A percentile compares a stretch with the other conserved stretches of the same genome.
These are phyloP conservation scores for Austroboletus novae-zelandiae DNA, from an alignment of 1,284 basidiomycete species.

Conservation along the genomic window DNA sequence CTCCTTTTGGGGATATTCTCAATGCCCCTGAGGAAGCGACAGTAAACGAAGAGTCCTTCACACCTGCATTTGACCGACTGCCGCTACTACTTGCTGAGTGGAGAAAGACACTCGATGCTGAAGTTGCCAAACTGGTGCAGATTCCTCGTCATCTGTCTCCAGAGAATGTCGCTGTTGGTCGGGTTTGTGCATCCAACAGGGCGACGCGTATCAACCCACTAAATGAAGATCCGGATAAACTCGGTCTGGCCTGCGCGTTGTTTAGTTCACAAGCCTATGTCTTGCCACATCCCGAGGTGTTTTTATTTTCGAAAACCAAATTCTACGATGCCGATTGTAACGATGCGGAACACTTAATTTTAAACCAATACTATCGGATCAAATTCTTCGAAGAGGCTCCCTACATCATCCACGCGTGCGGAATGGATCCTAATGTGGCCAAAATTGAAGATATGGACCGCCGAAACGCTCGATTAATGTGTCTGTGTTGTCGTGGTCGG, in stretches of 20 bases:
- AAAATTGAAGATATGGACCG: conserved; percentile 9
- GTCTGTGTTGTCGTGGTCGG: not conserved
- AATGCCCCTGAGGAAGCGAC: not conserved
- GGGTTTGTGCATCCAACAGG: not conserved
- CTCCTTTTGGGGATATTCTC: not conserved
- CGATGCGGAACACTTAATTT: too few species aligned
- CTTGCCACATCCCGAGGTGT: not conserved
- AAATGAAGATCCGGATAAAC: not conserved
- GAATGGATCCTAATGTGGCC: not conserved
- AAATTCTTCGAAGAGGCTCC: not conserved
- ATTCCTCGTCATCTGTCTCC: not conserved
- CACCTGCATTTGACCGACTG: conserved; percentile 3
- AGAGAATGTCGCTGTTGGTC: too few species aligned
- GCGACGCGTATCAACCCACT: too few species aligned
- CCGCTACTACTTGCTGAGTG: conserved; percentile 7
- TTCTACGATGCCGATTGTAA: not conserved
- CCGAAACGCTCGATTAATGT: conserved; percentile 2
- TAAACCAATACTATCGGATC: not conserved
- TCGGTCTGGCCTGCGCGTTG: not conserved
- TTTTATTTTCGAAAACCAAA: not conserved
- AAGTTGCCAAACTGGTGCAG: conserved; percentile 1
- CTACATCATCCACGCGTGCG: not conserved
- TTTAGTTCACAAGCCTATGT: not conserved
- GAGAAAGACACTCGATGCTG: conserved; percentile 2
- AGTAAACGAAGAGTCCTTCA: not conserved